phyloP scores from a whole-genome alignment of 2,329 filamentous ascomycete genomes.

The Trichoderma sp. region DNA sequence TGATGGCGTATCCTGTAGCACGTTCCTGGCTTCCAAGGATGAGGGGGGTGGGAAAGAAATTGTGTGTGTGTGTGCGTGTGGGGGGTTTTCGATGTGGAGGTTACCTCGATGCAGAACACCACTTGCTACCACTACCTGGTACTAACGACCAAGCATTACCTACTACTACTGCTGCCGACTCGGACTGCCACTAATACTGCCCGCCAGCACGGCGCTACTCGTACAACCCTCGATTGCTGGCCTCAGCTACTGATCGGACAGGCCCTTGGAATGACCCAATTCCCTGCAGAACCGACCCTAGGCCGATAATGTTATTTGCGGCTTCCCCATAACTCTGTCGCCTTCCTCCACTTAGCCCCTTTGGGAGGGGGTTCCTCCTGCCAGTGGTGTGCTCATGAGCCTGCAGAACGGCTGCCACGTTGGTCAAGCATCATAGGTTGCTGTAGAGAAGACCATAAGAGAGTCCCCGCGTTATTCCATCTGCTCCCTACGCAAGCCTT shows the following conservation, averaged over 20 bases:
- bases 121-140: neutral
- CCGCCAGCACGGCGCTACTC: slow-evolving; percentile 7
- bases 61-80: slow-evolving; percentile 13
- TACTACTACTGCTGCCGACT: neutral
- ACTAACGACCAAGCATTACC: too few relatives aligned
- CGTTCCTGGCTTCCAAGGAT: slow-evolving; percentile 32
- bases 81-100: slow-evolving; percentile 22
- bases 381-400: slow-evolving; percentile 24
- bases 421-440: slow-evolving; percentile 31
- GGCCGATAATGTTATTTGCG: slow-evolving; percentile 20
- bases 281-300: slow-evolving; percentile 32
- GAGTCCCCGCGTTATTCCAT: slow-evolving; percentile 18
- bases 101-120: slow-evolving; percentile 21
- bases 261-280: slow-evolving; percentile 27
- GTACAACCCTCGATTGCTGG: neutral
- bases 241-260: slow-evolving; percentile 4
- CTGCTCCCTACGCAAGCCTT: slow-evolving; percentile 15
- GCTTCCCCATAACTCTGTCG: slow-evolving; percentile 7
- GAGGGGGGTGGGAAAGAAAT: slow-evolving; percentile 27
- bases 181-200: neutral
- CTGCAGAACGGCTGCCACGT: slow-evolving; percentile 39
- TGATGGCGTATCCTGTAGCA: slow-evolving; percentile 29
- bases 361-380: slow-evolving; percentile 8
- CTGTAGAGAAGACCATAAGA: slow-evolving; percentile 9
- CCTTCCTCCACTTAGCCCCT: slow-evolving; percentile 17